Evolutionary conservation across 2,329 filamentous ascomycete genomes (phyloP).

Genomic region (Metarhizium guizhouense): DNA sequence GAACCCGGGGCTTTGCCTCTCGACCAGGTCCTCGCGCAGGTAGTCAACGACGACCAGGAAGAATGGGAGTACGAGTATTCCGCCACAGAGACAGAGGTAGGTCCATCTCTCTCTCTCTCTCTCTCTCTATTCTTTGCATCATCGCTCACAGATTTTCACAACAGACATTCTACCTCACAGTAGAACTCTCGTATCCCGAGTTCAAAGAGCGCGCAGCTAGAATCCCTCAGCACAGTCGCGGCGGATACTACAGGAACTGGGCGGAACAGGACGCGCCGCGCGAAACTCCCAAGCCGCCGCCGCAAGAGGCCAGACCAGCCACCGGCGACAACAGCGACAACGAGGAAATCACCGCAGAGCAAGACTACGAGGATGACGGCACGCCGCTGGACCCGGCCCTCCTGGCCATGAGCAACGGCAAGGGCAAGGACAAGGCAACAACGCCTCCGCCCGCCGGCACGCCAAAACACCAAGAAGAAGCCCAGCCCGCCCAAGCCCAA

Average conservation of each 20-base stretch:
- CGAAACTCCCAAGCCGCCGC: not conserved
- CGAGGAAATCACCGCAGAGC: not conserved
- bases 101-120: not conserved
- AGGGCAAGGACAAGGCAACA: constrained; percentile 10
- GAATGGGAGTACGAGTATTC: constrained; percentile 64
- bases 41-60: constrained; percentile 36
- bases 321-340: constrained; percentile 9
- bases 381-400: constrained; percentile 7
- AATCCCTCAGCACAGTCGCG: constrained; percentile 28
- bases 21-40: constrained; percentile 17
- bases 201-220: constrained; percentile 38
- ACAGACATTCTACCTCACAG: constrained; percentile 55
- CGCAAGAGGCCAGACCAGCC: not conserved
- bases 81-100: constrained; percentile 50
- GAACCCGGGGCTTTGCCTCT: constrained; percentile 18
- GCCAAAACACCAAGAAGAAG: constrained; percentile 4
- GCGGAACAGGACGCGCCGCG: constrained; percentile 17
- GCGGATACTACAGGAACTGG: constrained; percentile 39
- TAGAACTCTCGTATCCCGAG: constrained; percentile 54
- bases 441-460: not conserved
- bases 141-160: not conserved
- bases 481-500: not conserved
- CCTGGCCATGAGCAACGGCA: constrained; percentile 5
- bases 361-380: constrained; percentile 2
- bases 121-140: not conserved